Evolutionary conservation across 129 eudicot species (phyloP).

Genomic region (Erigeron canadensis): DNA sequence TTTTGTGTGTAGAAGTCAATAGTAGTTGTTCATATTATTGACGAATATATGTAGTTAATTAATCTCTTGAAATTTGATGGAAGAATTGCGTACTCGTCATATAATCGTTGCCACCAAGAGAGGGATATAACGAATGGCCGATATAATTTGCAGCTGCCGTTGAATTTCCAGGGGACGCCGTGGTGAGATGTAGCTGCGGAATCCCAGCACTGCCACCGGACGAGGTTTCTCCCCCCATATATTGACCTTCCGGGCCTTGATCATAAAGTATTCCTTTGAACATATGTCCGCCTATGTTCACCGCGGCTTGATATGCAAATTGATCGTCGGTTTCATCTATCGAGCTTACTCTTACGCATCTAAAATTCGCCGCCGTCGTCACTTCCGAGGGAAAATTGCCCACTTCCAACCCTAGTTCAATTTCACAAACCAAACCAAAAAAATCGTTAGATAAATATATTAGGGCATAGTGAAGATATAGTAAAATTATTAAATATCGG

Average conservation of each 20-base stretch:
- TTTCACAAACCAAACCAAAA: constrained; percentile 4
- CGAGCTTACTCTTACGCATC: constrained; percentile 86
- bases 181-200: constrained; percentile 55
- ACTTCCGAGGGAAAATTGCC: constrained; percentile 80
- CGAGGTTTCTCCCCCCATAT: constrained; percentile 57
- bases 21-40: constrained; percentile 1
- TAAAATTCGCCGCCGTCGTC: constrained; percentile 60
- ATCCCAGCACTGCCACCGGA: constrained; percentile 64
- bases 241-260: constrained; percentile 73
- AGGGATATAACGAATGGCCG: constrained; percentile 51
- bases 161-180: constrained; percentile 36
- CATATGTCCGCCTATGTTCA: constrained; percentile 75
- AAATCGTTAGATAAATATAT: no score
- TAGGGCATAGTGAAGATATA: constrained; percentile 18
- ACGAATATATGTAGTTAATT: neutral
- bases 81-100: constrained; percentile 91
- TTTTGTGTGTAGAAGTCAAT: constrained; percentile 29
- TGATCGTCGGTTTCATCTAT: constrained; percentile 68
- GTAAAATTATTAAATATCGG: neutral
- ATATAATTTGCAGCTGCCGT: constrained; percentile 40
- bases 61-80: constrained; percentile 59
- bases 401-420: constrained; percentile 70
- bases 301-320: constrained; percentile 77
- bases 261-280: constrained; percentile 85
- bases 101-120: constrained; percentile 57